Conservation (phyloP, 2,329 filamentous ascomycete genomes). For the Aspergillus hortae region DNA sequence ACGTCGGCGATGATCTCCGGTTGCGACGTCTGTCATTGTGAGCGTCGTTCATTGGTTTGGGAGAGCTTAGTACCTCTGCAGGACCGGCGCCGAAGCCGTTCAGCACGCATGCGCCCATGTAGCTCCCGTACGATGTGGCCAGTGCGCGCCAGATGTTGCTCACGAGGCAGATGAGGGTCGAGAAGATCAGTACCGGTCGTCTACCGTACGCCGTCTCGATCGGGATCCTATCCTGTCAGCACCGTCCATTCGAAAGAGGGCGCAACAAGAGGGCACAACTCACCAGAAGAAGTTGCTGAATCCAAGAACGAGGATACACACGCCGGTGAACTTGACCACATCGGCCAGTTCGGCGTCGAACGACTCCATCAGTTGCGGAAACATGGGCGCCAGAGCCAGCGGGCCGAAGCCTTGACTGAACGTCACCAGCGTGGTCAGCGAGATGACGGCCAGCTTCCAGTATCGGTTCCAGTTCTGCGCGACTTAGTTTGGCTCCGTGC, state of each 20-base stretch:
- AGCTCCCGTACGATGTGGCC: constrained; percentile 57
- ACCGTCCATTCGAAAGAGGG: neutral
- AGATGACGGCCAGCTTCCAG: constrained; percentile 51
- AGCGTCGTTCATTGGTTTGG: neutral
- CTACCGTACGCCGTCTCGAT: constrained; percentile 54
- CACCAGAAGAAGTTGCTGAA: constrained; percentile 61
- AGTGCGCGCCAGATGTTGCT: constrained; percentile 57
- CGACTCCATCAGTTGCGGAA: constrained; percentile 54
- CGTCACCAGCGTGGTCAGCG: constrained; percentile 43
- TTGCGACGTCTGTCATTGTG: constrained; percentile 48
- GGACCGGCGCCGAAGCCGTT: constrained; percentile 63
- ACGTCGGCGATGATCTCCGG: constrained; percentile 63
- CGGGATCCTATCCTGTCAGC: constrained; percentile 48
- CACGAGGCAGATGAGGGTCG: constrained; percentile 51
- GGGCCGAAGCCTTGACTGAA: constrained; percentile 56
- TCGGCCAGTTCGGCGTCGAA: constrained; percentile 53
- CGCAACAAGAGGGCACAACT: constrained; percentile 10
- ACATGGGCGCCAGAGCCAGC: constrained; percentile 57
- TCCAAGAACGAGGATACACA: constrained; percentile 55
- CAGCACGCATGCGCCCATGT: constrained; percentile 61
- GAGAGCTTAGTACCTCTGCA: constrained; percentile 41
- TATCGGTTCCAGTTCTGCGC: constrained; percentile 45
- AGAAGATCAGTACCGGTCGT: constrained; percentile 52
- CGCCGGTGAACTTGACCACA: constrained; percentile 56
- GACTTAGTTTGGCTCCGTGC: neutral